Base-by-base conservation (phyloP, 371 early-diverging fungal genomes). In the Funneliformis caledonium region DNA sequence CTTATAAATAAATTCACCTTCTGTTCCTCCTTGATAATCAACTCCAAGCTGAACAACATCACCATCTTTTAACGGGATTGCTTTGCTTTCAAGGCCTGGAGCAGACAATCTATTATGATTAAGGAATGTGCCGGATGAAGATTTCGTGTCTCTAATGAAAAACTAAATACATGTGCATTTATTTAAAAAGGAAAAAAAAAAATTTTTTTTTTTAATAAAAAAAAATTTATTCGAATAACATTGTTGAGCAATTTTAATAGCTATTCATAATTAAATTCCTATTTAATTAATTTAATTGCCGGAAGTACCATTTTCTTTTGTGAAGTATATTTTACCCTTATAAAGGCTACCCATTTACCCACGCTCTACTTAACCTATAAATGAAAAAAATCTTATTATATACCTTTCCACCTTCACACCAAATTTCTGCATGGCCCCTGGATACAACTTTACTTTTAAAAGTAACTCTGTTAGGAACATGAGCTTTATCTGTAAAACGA, bases 391-490 rank as follows among this genome's bases (percentile, higher is more conserved):
- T 37, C n/a, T 52, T n/a, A n/a, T 42, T 47, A 82, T 78, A 60
- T 87, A 94, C 94, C 93, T 95, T 92, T 31, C 94, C 95, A 78
- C 88, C 85, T 81, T 92, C 92, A 31, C 93, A 86, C 94, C 95
- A 97, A 31, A 98, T 88, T 86, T 98, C 98, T 42, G 97, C 97
- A 83, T 98, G 98, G 37, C 92, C 91, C 76, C 98, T 89, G 59
- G 93, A 92, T 45, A 98, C 97, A 22, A 98, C 98, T 81, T 98
- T 97, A 84, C 93, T 93, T 84, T 94, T 94, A 88, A 98, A 98
- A 12, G 94, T 91, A 62, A 95, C 91, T 60, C 93, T 89, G 83
- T 92, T 93, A 61, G 89, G 86, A 16, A 82, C 75, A 45, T 84
- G 83, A 72, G 90, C 89, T 77, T 91, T 91, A 76, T 96, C 95